These are phyloP conservation scores for Magnaporthiopsis incrustans DNA, from an alignment of 2,329 filamentous ascomycete genomes.

Conservation along the genomic window DNA sequence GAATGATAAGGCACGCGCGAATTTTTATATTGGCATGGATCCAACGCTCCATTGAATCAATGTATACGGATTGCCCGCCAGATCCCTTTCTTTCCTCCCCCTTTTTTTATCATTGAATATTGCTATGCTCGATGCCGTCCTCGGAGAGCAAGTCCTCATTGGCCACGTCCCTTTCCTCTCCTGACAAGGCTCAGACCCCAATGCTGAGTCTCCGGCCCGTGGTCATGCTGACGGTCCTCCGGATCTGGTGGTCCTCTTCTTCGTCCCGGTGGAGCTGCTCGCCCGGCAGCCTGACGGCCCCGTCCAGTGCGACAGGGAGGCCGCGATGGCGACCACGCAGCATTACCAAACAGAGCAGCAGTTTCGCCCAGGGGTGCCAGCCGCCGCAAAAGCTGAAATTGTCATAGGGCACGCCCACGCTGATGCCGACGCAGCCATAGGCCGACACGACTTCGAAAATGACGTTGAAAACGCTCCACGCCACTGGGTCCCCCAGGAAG, in stretches of 20 bases:
- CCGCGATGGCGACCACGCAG: conserved; percentile 46
- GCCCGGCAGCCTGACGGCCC: conserved; percentile 35
- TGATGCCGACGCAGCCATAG: conserved; percentile 41
- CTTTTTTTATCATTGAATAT: too few relatives aligned
- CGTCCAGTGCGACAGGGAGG: conserved; percentile 46
- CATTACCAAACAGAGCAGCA: conserved; percentile 50
- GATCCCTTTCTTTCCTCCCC: too few relatives aligned
- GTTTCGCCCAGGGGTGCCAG: conserved; percentile 41
- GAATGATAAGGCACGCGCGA: too few relatives aligned
- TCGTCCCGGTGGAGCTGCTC: conserved; percentile 29
- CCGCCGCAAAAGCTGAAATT: conserved; percentile 48
- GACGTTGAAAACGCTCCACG: conserved; percentile 50
- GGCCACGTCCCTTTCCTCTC: neutral
- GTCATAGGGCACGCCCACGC: conserved; percentile 39
- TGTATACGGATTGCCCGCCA: too few relatives aligned
- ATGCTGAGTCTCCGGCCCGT: conserved; percentile 19
- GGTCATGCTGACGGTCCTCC: conserved; percentile 24
- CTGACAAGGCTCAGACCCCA: neutral
- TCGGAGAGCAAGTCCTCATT: too few relatives aligned
- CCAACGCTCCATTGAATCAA: too few relatives aligned
- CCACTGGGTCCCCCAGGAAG: conserved; percentile 42
- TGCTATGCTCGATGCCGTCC: too few relatives aligned
- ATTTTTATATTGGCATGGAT: too few relatives aligned
- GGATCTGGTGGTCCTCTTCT: conserved; percentile 32
- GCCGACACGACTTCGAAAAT: conserved; percentile 47